Evolutionary conservation across 139 green algal species (phyloP).

Genomic region (Chlorella vulgaris): DNA sequence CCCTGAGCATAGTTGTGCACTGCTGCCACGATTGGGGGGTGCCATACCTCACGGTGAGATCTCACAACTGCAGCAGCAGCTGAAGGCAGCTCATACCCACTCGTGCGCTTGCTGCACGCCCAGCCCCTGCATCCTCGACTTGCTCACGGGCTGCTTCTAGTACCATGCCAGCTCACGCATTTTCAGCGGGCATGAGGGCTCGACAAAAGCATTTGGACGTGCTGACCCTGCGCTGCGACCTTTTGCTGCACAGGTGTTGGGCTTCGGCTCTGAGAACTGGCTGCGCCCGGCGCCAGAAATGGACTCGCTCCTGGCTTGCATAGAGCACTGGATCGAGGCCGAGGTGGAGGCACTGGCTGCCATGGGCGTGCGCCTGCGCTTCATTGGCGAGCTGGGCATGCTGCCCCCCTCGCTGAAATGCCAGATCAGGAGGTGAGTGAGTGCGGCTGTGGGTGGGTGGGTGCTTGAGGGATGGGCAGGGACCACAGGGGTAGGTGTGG

Average conservation of each 20-base stretch:
- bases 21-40: conserved; percentile 51
- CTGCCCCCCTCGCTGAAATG: conserved; percentile 44
- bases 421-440: conserved; percentile 15
- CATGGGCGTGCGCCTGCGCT: conserved; percentile 48
- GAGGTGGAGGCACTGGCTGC: conserved; percentile 38
- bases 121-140: too few species aligned
- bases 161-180: too few species aligned
- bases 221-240: too few species aligned
- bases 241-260: conserved; percentile 47
- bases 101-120: too few species aligned
- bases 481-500: too few species aligned
- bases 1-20: conserved; percentile 51
- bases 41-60: conserved; percentile 58
- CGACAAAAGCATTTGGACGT: too few species aligned
- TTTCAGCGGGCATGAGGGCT: too few species aligned
- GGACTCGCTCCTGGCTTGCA: conserved; percentile 52
- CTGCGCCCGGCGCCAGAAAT: conserved; percentile 47
- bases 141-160: too few species aligned
- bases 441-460: too few species aligned
- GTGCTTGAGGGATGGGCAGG: background rate
- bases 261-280: conserved; percentile 71
- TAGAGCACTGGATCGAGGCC: conserved; percentile 47
- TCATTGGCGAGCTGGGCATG: conserved; percentile 53
- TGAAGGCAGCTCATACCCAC: too few species aligned
- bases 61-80: too few species aligned